These are phyloP conservation scores for Debaryomyces nepalensis DNA, from an alignment of 1,139 yeast species.

Conservation along the genomic window DNA sequence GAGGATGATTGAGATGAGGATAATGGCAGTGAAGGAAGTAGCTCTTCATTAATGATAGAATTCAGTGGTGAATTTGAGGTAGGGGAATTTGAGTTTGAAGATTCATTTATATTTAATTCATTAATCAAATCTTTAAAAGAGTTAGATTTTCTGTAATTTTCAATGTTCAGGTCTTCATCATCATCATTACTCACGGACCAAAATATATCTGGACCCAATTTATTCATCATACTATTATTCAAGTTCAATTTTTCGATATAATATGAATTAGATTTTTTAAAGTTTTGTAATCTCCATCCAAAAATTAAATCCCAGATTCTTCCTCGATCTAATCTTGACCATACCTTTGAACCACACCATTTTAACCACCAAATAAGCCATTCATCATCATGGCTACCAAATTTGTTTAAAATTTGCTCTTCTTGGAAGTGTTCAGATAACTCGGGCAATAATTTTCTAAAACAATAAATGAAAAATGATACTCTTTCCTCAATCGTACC, in stretches of 20 bases:
- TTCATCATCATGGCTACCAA: conserved; percentile 73
- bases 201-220: conserved; percentile 51
- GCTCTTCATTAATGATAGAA: conserved; percentile 4
- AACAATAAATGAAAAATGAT: conserved; percentile 70
- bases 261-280: conserved; percentile 36
- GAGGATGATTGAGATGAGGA: conserved; percentile 23
- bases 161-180: conserved; percentile 15
- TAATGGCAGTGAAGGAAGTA: conserved; percentile 15
- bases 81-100: conserved; percentile 18
- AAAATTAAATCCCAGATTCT: conserved; percentile 86
- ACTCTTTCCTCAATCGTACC: conserved; percentile 74
- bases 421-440: conserved; percentile 76
- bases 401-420: conserved; percentile 71
- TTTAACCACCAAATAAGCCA: conserved; percentile 97
- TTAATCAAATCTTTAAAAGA: conserved; percentile 40
- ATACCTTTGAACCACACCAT: conserved; percentile 87
- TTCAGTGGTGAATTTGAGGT: conserved; percentile 13
- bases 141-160: conserved; percentile 21
- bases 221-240: conserved; percentile 27
- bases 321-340: conserved; percentile 82
- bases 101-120: conserved; percentile 26
- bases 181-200: conserved; percentile 37
- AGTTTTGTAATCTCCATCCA: conserved; percentile 70
- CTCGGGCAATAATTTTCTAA: conserved; percentile 73
- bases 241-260: conserved; percentile 38